Evolutionary conservation across 176 grass and related monocot genomes (phyloP).

Genomic region (Musa beccarii): DNA sequence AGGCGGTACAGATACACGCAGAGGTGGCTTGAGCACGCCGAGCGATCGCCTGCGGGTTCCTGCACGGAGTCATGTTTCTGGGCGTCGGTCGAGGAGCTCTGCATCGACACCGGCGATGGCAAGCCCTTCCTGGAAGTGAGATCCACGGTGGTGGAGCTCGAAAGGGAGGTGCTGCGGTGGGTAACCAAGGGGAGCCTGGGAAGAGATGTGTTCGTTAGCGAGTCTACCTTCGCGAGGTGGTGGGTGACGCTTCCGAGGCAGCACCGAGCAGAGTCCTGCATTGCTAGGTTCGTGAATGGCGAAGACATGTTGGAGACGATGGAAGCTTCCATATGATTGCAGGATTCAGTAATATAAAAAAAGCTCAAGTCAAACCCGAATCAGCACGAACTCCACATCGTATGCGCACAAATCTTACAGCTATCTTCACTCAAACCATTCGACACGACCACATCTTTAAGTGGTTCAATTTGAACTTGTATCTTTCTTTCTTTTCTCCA

Average conservation of each 20-base stretch:
- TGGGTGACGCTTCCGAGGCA: slow-evolving; percentile 81
- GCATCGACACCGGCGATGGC: slow-evolving; percentile 45
- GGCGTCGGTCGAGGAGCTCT: slow-evolving; percentile 77
- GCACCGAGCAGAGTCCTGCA: slow-evolving; percentile 54
- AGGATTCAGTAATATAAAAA: no score
- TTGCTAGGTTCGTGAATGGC: slow-evolving; percentile 27
- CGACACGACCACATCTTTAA: no score
- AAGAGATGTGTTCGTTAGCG: slow-evolving; percentile 54
- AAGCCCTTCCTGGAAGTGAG: slow-evolving; percentile 46
- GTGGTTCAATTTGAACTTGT: no score
- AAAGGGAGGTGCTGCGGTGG: slow-evolving; percentile 54
- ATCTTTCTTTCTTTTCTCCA: no score
- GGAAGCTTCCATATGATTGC: no score
- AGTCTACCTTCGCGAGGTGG: slow-evolving; percentile 72
- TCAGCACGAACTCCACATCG: no score
- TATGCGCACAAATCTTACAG: no score
- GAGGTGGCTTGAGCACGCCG: slow-evolving; percentile 66
- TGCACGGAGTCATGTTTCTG: slow-evolving; percentile 81
- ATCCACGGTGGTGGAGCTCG: slow-evolving; percentile 52
- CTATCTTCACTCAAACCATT: no score
- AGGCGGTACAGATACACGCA: slow-evolving; percentile 78
- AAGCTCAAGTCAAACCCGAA: no score
- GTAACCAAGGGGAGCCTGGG: slow-evolving; percentile 46
- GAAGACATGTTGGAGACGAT: slow-evolving; percentile 3
- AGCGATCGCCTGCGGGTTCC: slow-evolving; percentile 37